Percentiles rank a stretch among this genome's conserved stretches.
Conservation (phyloP, 164 flowering plant species). For the Echeveria elegans region DNA sequence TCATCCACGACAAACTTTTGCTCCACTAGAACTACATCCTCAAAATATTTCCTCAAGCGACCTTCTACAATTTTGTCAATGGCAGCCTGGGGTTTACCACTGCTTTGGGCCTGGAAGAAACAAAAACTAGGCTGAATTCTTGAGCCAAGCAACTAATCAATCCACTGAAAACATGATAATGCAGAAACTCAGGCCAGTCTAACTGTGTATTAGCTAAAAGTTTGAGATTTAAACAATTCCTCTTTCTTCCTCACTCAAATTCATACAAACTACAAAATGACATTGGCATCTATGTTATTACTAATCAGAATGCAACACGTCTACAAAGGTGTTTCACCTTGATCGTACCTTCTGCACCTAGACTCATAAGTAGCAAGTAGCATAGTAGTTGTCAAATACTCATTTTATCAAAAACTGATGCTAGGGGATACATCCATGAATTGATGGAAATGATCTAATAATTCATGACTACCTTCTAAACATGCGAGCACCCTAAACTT, state of each 20-base stretch:
- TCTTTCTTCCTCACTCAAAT: not conserved
- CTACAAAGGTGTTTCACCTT: not conserved
- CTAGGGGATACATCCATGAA: not conserved
- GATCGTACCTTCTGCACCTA: not conserved
- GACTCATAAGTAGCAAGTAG: not conserved
- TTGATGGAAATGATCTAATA: not conserved
- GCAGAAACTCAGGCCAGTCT: not conserved
- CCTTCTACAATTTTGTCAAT: conserved; percentile 97
- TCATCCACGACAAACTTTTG: conserved; percentile 84
- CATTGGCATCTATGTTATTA: not conserved
- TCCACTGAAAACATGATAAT: not conserved
- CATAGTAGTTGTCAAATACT: not conserved
- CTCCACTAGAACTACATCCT: conserved; percentile 89
- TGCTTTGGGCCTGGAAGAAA: conserved; percentile 62
- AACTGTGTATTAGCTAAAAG: not conserved
- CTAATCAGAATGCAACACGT: not conserved
- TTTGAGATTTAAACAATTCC: not conserved
- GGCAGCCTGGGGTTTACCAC: conserved; percentile 81
- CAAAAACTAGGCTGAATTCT: not conserved
- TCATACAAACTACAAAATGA: too few species aligned
- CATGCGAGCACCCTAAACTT: too few species aligned
- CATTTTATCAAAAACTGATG: not conserved
- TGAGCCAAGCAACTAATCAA: conserved; percentile 1
- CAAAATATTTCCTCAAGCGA: conserved; percentile 74
- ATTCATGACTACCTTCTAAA: too few species aligned